A percentile compares a stretch with the other conserved stretches of the same genome.
Conservation (phyloP, 768 basidiomycete species). For the Harrya chromipes region DNA sequence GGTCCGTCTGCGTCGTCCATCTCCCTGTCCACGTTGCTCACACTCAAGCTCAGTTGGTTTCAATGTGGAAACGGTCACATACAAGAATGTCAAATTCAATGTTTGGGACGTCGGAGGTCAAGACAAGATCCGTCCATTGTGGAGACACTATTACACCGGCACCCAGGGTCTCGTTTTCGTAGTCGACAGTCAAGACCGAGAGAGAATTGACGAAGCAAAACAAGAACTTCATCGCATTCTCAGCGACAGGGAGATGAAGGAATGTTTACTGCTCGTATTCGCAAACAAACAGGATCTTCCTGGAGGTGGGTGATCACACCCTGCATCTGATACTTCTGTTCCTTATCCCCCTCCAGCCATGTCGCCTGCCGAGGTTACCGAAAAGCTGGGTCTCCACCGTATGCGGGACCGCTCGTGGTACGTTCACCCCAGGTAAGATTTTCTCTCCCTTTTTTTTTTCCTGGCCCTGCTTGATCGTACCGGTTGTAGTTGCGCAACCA, state of each 20-base stretch:
- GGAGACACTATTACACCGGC: slow-evolving; percentile 99
- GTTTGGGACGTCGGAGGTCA: slow-evolving; percentile 99
- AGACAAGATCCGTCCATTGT: slow-evolving; percentile 97
- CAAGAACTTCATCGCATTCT: slow-evolving; percentile 94
- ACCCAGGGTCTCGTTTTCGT: slow-evolving; percentile 99
- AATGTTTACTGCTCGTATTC: slow-evolving; percentile 95
- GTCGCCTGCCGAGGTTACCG: slow-evolving; percentile 99
- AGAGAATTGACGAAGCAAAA: slow-evolving; percentile 95
- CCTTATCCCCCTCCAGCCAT: slow-evolving; percentile 53
- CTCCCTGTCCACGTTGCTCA: neutral
- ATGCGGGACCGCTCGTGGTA: slow-evolving; percentile 99
- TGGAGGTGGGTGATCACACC: slow-evolving; percentile 60
- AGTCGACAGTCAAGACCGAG: slow-evolving; percentile 93
- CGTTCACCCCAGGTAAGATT: slow-evolving; percentile 89
- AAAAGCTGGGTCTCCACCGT: slow-evolving; percentile 90
- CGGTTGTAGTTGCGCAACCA: slow-evolving; percentile 78
- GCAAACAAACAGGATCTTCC: slow-evolving; percentile 99
- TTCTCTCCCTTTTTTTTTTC: neutral
- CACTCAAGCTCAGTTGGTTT: slow-evolving; percentile 69
- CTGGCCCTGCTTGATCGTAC: slow-evolving; percentile 1
- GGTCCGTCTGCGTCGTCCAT: slow-evolving; percentile 41
- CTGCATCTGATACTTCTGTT: neutral
- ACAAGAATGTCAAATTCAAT: slow-evolving; percentile 97
- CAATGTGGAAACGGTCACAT: slow-evolving; percentile 99
- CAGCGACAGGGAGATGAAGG: slow-evolving; percentile 97